phyloP scores from a whole-genome alignment of 2,329 filamentous ascomycete species.

The Xylaria sp. region DNA sequence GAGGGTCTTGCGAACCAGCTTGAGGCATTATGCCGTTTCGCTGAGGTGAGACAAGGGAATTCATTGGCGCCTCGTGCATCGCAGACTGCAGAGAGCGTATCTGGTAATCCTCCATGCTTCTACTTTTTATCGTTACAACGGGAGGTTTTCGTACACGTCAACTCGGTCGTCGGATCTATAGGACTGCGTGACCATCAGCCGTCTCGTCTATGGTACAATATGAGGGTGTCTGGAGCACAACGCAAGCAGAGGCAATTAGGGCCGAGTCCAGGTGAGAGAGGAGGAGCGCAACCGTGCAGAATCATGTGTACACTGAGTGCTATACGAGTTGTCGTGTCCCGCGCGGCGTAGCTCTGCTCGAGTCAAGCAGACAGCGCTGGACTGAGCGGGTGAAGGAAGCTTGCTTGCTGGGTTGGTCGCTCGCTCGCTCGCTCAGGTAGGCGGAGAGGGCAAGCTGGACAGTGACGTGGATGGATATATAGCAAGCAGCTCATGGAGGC shows the following conservation, averaged over 20 bases:
- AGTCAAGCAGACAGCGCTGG: slow-evolving; percentile 22
- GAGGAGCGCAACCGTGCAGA: slow-evolving; percentile 12
- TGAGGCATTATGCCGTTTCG: slow-evolving; percentile 61
- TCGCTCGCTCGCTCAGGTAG: not conserved
- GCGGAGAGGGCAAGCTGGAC: not conserved
- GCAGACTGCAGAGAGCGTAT: slow-evolving; percentile 74
- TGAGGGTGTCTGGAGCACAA: not conserved
- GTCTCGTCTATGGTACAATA: slow-evolving; percentile 1
- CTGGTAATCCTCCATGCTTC: slow-evolving; percentile 71
- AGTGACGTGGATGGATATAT: not conserved
- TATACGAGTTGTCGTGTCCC: slow-evolving; percentile 16
- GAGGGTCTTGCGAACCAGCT: slow-evolving; percentile 59
- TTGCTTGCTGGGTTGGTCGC: slow-evolving; percentile 6
- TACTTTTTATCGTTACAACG: slow-evolving; percentile 39
- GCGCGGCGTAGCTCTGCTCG: slow-evolving; percentile 16
- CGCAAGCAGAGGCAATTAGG: slow-evolving; percentile 4
- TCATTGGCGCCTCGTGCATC: slow-evolving; percentile 69
- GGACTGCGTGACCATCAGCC: slow-evolving; percentile 26
- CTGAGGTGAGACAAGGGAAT: slow-evolving; percentile 67
- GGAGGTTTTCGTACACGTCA: slow-evolving; percentile 39
- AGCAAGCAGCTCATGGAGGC: not conserved
- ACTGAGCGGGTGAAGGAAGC: slow-evolving; percentile 21
- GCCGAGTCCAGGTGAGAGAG: slow-evolving; percentile 9
- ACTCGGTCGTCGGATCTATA: slow-evolving; percentile 36
- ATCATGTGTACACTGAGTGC: slow-evolving; percentile 13